Conservation (phyloP, 2,329 filamentous ascomycete genomes). For the Fusarium agapanthi region DNA sequence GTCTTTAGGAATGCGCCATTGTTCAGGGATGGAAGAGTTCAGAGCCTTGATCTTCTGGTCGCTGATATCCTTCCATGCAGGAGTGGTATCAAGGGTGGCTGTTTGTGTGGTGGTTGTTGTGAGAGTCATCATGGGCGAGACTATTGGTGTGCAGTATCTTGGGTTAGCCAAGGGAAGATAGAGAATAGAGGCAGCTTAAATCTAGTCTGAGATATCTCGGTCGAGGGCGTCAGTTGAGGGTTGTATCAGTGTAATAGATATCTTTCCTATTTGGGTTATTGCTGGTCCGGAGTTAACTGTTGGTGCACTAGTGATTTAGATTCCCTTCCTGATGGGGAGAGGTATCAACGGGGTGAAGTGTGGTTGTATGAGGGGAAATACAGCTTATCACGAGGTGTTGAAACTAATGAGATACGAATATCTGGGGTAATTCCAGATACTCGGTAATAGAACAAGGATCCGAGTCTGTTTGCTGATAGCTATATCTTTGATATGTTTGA, state of each 20-base stretch:
- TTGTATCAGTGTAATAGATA: constrained; percentile 2
- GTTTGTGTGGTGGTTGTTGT: constrained; percentile 10
- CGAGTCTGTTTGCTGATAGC: not conserved
- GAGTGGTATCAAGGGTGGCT: constrained; percentile 13
- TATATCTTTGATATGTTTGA: not conserved
- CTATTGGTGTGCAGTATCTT: not conserved
- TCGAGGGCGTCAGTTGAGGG: not conserved
- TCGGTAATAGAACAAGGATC: constrained; percentile 5
- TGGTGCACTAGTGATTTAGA: constrained; percentile 1
- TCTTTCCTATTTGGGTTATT: constrained; percentile 9
- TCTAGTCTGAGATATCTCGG: not conserved
- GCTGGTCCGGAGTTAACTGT: not conserved
- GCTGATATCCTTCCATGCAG: constrained; percentile 26
- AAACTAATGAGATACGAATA: not conserved
- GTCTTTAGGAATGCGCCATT: constrained; percentile 64
- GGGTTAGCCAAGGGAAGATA: constrained; percentile 3
- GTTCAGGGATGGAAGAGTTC: constrained; percentile 59
- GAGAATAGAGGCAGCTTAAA: constrained; percentile 11
- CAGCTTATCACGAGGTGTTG: constrained; percentile 10
- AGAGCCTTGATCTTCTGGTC: constrained; percentile 30
- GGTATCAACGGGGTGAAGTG: not conserved
- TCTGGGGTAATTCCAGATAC: not conserved
- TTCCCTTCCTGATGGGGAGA: constrained; percentile 13
- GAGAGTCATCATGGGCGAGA: constrained; percentile 9
- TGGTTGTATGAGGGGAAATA: not conserved